Evolutionary conservation across 2,329 filamentous ascomycete genomes (phyloP), one percentile per base, ranked within the genome.

Genomic region (Aspergillus costaricaensis): DNA sequence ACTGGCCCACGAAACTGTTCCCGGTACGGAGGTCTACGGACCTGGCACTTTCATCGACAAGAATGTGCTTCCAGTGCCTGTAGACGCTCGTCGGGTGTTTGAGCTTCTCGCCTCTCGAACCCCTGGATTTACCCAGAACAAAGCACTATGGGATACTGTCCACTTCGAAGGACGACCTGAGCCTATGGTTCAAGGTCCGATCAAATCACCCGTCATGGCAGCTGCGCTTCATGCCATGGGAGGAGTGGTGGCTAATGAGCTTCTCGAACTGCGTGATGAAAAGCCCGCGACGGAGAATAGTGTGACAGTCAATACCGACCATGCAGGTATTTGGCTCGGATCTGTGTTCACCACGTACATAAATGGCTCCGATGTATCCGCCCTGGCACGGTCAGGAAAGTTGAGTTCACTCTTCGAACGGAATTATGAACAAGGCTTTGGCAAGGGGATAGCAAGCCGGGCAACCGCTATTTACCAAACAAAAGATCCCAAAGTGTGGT

Each of bases 401-500:
- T 60, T 76, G 56, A 55, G 48, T 6, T 67, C 60, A 12, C 64
- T 74, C 7, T 70, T 76, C 4, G 54, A 71, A 2, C 69, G 74
- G 3, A 74, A 81, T 67, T 77, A 74, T 61, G 77, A 81, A 61
- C 72, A 73, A 27, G 77, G 76, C 2, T 76, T 76, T 67, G 68
- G 69, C 4, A 14, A 64, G 6, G 64, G 60, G 0, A 67, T 81
- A 51, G 74, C 74, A 32, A 77, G 76, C 47, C 76, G 81, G 17
- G 68, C 75, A 4, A 81, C 79, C 7, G 79, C 75, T 2, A 75
- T 82, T 49, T 84, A 84, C 62, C 79, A 77, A 7, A 85, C 82
- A 0, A 77, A 74, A n/a, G 70, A 80, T 36, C 69, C 74, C 0
- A 72, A 74, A 0, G 75, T 78, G 0, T 83, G 80, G 79, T 85